Evolutionary conservation across 106 monocot species (phyloP).

Genomic region (Alisma plantagoaquatica): DNA sequence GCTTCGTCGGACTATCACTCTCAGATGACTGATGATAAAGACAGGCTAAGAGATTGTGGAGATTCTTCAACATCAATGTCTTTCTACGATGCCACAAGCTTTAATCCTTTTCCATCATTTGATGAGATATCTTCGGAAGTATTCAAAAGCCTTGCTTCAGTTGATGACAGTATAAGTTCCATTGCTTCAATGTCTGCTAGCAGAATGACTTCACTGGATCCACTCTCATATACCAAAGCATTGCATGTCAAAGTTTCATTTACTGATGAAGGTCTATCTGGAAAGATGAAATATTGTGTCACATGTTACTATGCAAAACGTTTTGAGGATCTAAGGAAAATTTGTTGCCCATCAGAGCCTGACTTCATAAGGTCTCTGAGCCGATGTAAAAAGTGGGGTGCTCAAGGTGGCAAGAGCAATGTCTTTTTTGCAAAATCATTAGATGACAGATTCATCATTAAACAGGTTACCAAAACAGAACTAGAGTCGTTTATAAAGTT

Average conservation of each 20-base stretch:
- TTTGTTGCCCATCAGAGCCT: conserved; percentile 70
- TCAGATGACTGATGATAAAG: conserved; percentile 42
- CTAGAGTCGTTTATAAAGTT: conserved; percentile 80
- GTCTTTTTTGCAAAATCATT: conserved; percentile 91
- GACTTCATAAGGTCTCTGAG: conserved; percentile 85
- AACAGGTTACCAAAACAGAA: conserved; percentile 89
- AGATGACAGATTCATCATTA: conserved; percentile 91
- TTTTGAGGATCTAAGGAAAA: conserved; percentile 59
- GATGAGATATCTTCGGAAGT: conserved; percentile 41
- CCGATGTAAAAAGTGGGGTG: conserved; percentile 91
- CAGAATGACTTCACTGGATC: conserved; percentile 29
- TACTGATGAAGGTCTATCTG: conserved; percentile 35
- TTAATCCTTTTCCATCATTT: conserved; percentile 21
- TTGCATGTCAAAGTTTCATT: conserved; percentile 63
- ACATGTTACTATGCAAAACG: conserved; percentile 65
- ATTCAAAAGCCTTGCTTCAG: conserved; percentile 30
- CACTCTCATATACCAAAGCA: conserved; percentile 39
- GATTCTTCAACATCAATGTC: conserved; percentile 29
- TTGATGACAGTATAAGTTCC: conserved; percentile 25
- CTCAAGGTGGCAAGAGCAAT: conserved; percentile 93
- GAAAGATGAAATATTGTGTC: conserved; percentile 62
- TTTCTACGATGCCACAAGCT: conserved; percentile 23
- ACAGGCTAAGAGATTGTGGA: conserved; percentile 22
- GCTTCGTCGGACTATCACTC: conserved; percentile 52
- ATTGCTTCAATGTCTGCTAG: conserved; percentile 18